Evolutionary conservation across 306 rosid species (phyloP).

Genomic region (Prunus salicina): DNA sequence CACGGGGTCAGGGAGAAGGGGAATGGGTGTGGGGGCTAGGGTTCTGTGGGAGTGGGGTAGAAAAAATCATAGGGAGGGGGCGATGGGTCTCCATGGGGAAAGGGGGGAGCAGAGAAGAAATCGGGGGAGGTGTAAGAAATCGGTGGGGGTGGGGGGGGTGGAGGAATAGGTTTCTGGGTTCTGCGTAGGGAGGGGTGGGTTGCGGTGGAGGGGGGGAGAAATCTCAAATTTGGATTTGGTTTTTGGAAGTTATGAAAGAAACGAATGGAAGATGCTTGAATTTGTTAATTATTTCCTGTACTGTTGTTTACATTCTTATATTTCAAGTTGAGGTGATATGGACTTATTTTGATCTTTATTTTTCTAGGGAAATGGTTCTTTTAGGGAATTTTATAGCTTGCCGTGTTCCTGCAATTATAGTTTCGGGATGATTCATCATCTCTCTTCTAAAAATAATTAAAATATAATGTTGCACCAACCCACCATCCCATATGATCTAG

Average conservation of each 20-base stretch:
- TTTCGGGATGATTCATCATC: constrained; percentile 29
- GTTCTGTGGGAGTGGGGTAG: too few relatives aligned
- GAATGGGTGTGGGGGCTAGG: too few relatives aligned
- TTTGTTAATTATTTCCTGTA: neutral
- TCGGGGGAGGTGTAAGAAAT: too few relatives aligned
- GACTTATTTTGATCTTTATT: neutral
- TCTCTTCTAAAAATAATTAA: neutral
- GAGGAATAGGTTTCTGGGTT: too few relatives aligned
- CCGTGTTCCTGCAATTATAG: constrained; percentile 31
- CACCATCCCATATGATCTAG: too few relatives aligned
- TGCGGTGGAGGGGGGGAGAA: neutral
- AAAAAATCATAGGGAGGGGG: too few relatives aligned
- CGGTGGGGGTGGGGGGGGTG: too few relatives aligned
- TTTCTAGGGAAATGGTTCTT: constrained; percentile 43
- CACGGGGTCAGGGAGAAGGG: too few relatives aligned
- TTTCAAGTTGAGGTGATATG: neutral
- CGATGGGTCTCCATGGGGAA: too few relatives aligned
- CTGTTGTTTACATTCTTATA: neutral
- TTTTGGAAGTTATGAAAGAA: neutral
- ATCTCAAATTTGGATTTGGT: neutral
- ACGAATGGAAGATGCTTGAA: neutral
- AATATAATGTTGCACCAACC: too few relatives aligned
- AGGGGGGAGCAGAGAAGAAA: too few relatives aligned
- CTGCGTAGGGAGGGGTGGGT: too few relatives aligned
- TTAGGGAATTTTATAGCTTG: constrained; percentile 34